Evolutionary conservation across 176 grass and related monocot genomes (phyloP).

Genomic region (Dactylis glomerata): DNA sequence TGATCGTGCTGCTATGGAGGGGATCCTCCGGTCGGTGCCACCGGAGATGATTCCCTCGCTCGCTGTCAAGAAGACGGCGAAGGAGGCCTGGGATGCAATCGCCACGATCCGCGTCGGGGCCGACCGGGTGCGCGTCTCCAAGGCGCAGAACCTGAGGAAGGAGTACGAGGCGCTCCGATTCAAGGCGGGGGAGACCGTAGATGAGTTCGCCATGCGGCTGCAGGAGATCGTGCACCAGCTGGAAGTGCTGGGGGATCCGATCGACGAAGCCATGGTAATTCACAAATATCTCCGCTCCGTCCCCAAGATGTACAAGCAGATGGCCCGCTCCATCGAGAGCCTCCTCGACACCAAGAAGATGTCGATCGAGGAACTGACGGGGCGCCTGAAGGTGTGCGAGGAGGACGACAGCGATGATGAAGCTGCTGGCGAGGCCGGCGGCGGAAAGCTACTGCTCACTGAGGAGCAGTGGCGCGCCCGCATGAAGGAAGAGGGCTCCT

Average conservation of each 20-base stretch:
- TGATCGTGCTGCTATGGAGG: neutral
- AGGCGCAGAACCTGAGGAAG: neutral
- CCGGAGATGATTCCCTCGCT: neutral
- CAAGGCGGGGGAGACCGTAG: neutral
- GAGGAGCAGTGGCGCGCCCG: neutral
- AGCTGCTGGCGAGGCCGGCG: accelerated
- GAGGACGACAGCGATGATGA: neutral
- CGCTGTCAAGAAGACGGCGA: neutral
- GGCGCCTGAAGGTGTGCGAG: neutral
- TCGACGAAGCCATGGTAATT: accelerated
- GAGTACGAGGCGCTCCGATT: neutral
- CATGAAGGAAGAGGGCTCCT: accelerated
- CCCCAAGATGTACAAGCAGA: neutral
- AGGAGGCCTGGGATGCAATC: neutral
- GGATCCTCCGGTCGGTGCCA: neutral
- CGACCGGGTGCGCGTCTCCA: neutral
- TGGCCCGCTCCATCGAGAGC: neutral
- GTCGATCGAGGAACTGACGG: neutral
- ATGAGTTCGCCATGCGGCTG: neutral
- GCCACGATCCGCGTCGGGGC: neutral
- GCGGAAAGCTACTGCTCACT: neutral
- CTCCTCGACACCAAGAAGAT: neutral
- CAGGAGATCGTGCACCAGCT: neutral
- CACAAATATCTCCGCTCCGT: neutral
- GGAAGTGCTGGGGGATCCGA: neutral